Evolutionary conservation across 805 yeast genomes (phyloP).

Genomic region (Metschnikowia peoriensis): DNA sequence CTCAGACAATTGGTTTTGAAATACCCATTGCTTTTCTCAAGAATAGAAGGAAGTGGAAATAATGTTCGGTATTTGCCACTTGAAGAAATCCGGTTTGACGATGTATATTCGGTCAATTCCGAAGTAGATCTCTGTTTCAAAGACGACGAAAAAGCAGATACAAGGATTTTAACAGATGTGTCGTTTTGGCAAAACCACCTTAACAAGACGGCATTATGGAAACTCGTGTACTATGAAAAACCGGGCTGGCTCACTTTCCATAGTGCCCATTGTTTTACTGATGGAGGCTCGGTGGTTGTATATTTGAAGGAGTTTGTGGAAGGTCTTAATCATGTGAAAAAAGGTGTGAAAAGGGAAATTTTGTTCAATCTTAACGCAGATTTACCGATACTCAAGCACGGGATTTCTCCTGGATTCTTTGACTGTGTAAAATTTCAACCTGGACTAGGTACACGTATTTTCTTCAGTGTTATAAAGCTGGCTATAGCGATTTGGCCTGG

Average conservation of each 20-base stretch:
- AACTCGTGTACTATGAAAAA: slow-evolving; percentile 1
- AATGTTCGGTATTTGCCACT: background rate
- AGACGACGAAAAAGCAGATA: background rate
- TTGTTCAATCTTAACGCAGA: slow-evolving; percentile 4
- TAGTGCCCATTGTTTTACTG: slow-evolving; percentile 7
- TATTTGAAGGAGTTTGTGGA: slow-evolving; percentile 10
- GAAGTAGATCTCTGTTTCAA: background rate
- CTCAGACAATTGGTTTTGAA: background rate
- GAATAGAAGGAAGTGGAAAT: background rate
- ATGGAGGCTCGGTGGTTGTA: slow-evolving; percentile 10
- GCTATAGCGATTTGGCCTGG: background rate
- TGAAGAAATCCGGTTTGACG: background rate
- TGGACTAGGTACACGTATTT: background rate
- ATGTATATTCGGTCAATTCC: background rate
- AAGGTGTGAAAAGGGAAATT: background rate
- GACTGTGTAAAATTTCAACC: background rate
- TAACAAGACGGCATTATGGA: slow-evolving; percentile 5
- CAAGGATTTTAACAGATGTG: background rate
- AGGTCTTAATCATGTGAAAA: background rate
- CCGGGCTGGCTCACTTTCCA: slow-evolving; percentile 8
- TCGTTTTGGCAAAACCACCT: background rate
- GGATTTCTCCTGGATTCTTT: slow-evolving; percentile 5
- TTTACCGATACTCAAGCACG: slow-evolving; percentile 2
- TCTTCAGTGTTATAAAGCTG: background rate
- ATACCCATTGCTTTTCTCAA: background rate